Evolutionary conservation across 352 stramenopile genomes (phyloP).

Genomic region (Pythium utonaiense): DNA sequence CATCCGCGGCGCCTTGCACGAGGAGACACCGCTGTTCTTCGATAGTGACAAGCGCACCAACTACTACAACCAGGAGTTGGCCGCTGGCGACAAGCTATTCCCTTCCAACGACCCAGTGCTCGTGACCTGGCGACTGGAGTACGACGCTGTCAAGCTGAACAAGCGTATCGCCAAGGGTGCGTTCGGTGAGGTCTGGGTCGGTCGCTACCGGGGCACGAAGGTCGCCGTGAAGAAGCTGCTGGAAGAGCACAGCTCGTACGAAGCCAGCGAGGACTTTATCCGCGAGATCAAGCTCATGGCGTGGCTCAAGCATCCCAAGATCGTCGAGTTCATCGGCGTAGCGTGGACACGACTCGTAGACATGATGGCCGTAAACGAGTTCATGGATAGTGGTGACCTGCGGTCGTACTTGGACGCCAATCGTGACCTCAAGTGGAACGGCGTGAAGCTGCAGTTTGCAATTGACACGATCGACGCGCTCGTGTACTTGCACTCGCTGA

Average conservation of each 20-base stretch:
- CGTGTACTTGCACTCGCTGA: slow-evolving; percentile 67
- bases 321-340: slow-evolving; percentile 69
- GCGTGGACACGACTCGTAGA: slow-evolving; percentile 66
- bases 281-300: slow-evolving; percentile 71
- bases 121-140: slow-evolving; percentile 68
- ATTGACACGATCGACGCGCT: slow-evolving; percentile 62
- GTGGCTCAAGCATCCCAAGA: slow-evolving; percentile 63
- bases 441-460: slow-evolving; percentile 49
- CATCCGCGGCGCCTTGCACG: slow-evolving; percentile 52
- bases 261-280: slow-evolving; percentile 59
- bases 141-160: slow-evolving; percentile 58
- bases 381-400: slow-evolving; percentile 65
- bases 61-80: slow-evolving; percentile 55
- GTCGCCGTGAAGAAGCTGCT: slow-evolving; percentile 63
- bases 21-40: slow-evolving; percentile 71
- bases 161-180: slow-evolving; percentile 65
- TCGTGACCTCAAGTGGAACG: slow-evolving; percentile 26
- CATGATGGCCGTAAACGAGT: slow-evolving; percentile 67
- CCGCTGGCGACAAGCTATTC: slow-evolving; percentile 56
- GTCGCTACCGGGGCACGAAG: slow-evolving; percentile 47
- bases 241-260: slow-evolving; percentile 36
- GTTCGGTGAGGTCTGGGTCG: slow-evolving; percentile 75
- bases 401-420: slow-evolving; percentile 43
- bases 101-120: slow-evolving; percentile 68
- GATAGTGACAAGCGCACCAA: slow-evolving; percentile 52